phyloP scores from a whole-genome alignment of 331 rosid species.

The Pyrus hybrid region DNA sequence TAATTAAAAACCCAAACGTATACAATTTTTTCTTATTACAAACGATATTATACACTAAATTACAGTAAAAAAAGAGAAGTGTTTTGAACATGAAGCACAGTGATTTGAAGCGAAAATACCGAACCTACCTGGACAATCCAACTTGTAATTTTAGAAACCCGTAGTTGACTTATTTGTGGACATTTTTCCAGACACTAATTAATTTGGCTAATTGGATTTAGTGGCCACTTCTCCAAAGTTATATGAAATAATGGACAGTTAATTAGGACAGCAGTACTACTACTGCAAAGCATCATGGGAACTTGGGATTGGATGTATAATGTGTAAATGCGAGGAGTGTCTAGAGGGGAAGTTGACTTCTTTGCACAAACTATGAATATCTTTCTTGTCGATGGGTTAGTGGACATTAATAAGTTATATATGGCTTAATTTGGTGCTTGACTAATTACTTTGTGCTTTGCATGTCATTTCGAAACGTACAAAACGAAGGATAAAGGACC shows the following conservation, averaged over 20 bases:
- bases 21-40: neutral
- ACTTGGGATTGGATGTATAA: too few relatives aligned
- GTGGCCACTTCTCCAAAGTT: neutral
- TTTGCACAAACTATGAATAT: neutral
- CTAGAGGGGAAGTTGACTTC: neutral
- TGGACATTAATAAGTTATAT: too few relatives aligned
- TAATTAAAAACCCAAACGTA: too few relatives aligned
- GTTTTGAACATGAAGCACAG: too few relatives aligned
- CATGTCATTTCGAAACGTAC: neutral
- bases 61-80: too few relatives aligned
- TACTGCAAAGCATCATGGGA: too few relatives aligned
- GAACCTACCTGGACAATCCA: neutral
- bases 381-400: neutral
- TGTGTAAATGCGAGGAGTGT: neutral
- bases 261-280: neutral
- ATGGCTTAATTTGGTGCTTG: too few relatives aligned
- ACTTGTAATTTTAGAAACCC: neutral
- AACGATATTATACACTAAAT: too few relatives aligned
- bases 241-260: neutral
- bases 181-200: neutral
- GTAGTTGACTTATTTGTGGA: neutral
- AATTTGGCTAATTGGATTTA: neutral
- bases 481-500: neutral
- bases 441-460: neutral
- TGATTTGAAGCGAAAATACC: neutral